Evolutionary conservation across 2,329 filamentous ascomycete species (phyloP), one percentile per base, ranked within the genome.

Genomic region (Hypoxylon sp.): DNA sequence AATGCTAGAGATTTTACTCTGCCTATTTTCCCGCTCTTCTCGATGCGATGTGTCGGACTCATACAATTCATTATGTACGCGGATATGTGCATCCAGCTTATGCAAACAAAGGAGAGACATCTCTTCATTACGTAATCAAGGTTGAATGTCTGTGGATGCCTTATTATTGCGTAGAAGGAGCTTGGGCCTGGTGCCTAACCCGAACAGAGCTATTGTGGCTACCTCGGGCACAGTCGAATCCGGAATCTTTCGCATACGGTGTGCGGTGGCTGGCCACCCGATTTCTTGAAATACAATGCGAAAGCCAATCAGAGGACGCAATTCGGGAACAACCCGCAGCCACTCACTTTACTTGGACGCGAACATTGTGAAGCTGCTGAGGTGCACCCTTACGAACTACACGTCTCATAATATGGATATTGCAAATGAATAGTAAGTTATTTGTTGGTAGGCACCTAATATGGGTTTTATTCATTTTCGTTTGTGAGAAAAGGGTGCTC

Each of bases 231-330:
- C n/a, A 20, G 44, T 46, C 26, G 36, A 9, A 9, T 20, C 11
- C 3, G 36, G 36, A 40, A n/a, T n/a, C 16, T 20, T 40, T 40
- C 36, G 36, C 16, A 40, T 11, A 20, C 16, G 8, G 36, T 20
- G 16, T 40, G 36, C 16, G 24, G 18, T 57, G 44, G 12, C 36
- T 28, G 2, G 2, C 36, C 33, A 18, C 24, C 26, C 40, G 51
- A 46, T 20, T 49, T 30, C 36, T 16, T 6, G 4, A n/a, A n/a
- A n/a, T n/a, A n/a, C n/a, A n/a, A 40, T 48, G 9, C 28, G 26
- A 33, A 24, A 45, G 26, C 56, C 61, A 67, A 67, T 58, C 38
- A 64, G 20, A 12, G 55, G 44, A 2, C 48, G 46, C 61, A 67
- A 58, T 67, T 61, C 30, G 28, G 40, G 16, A 61, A 33, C 54